A percentile compares a stretch with the other conserved stretches of the same genome.
Evolutionary conservation across 805 yeast species (phyloP).

Genomic region (Ogataea zsoltii): DNA sequence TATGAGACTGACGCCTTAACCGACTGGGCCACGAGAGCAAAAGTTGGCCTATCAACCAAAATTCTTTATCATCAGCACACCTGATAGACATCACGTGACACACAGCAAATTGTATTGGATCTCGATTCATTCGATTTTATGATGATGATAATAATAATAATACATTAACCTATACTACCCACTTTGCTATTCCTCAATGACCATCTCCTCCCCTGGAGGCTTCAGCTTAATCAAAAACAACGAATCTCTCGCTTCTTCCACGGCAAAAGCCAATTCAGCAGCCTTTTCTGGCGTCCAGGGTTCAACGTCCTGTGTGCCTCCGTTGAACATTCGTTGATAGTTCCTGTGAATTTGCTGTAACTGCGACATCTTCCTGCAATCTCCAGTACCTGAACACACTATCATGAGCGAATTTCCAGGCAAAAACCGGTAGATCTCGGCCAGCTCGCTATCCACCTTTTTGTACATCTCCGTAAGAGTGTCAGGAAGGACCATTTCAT

Average conservation of each 20-base stretch:
- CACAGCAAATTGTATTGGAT: not conserved
- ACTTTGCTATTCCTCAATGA: not conserved
- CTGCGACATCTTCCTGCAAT: slow-evolving; percentile 48
- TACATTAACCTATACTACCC: too few species aligned
- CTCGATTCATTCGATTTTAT: not conserved
- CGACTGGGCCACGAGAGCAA: slow-evolving; percentile 42
- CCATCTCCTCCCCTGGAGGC: slow-evolving; percentile 1
- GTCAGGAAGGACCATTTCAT: slow-evolving; percentile 1
- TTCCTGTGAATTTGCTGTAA: slow-evolving; percentile 46
- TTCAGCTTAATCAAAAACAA: slow-evolving; percentile 51
- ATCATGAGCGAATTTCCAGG: slow-evolving; percentile 64
- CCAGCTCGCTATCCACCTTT: slow-evolving; percentile 46
- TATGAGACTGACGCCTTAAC: slow-evolving; percentile 44
- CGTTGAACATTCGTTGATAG: slow-evolving; percentile 40
- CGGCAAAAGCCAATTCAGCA: slow-evolving; percentile 46
- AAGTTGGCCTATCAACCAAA: not conserved
- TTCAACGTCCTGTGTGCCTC: slow-evolving; percentile 34
- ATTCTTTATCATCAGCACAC: not conserved
- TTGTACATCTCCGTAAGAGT: slow-evolving; percentile 24
- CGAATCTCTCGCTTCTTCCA: slow-evolving; percentile 59
- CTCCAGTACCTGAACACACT: slow-evolving; percentile 63
- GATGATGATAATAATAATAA: too few species aligned
- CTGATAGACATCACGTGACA: not conserved
- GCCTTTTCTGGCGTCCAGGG: slow-evolving; percentile 55
- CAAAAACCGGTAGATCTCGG: slow-evolving; percentile 47